phyloP scores from a whole-genome alignment of 768 basidiomycete species.

The Lactarius hengduanensis region DNA sequence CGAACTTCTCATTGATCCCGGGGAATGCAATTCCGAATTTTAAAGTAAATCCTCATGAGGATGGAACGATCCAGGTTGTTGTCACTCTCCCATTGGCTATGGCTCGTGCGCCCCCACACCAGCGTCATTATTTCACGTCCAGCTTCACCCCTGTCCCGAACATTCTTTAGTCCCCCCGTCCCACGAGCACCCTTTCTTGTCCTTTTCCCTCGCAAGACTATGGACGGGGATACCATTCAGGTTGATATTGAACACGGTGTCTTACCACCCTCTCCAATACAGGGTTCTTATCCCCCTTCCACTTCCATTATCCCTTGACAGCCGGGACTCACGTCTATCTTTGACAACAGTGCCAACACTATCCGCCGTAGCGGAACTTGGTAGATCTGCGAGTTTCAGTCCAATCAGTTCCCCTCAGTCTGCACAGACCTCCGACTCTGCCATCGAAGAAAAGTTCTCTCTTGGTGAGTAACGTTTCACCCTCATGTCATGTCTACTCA shows the following conservation, averaged over 20 bases:
- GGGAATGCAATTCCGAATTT: neutral
- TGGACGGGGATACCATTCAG: neutral
- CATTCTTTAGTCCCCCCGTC: neutral
- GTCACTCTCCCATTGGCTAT: neutral
- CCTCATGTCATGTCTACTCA: neutral
- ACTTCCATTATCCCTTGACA: neutral
- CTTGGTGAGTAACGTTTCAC: neutral
- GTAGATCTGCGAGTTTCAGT: neutral
- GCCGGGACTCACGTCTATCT: neutral
- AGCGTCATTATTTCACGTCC: neutral
- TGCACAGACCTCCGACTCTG: neutral
- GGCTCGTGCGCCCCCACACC: neutral
- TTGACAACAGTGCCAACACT: neutral
- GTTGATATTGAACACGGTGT: conserved; percentile 12
- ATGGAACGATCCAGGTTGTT: no score
- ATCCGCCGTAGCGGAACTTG: neutral
- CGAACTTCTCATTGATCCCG: neutral
- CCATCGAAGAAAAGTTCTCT: conserved; percentile 8
- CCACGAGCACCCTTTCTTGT: neutral
- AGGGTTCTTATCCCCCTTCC: conserved; percentile 1
- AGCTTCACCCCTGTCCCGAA: no score
- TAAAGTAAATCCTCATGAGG: neutral
- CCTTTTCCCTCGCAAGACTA: neutral
- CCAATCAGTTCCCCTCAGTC: neutral
- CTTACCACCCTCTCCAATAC: neutral